Percentiles rank a stretch among this genome's conserved stretches.
phyloP scores from a whole-genome alignment of 805 yeast genomes.

The Komagataella mondaviorum region DNA sequence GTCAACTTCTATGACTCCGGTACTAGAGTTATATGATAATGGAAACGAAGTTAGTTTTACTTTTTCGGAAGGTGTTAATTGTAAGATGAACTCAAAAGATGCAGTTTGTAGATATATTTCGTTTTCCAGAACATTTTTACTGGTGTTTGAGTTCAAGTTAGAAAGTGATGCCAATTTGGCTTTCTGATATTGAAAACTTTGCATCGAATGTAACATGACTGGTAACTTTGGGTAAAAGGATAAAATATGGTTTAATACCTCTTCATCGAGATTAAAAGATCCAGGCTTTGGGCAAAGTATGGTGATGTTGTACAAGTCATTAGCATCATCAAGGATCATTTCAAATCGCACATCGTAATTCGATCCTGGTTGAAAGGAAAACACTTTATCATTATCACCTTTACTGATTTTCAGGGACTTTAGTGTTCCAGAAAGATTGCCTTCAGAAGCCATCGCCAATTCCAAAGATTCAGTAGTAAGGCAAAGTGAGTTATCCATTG shows the following conservation, averaged over 20 bases:
- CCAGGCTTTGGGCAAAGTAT: conserved; percentile 30
- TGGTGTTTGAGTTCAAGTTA: background rate
- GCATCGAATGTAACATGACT: background rate
- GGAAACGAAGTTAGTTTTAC: conserved; percentile 25
- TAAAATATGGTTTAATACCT: conserved; percentile 1
- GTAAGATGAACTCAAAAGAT: conserved; percentile 15
- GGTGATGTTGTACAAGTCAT: conserved; percentile 18
- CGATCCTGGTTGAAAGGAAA: background rate
- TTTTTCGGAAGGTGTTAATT: conserved; percentile 7
- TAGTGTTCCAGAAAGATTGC: background rate
- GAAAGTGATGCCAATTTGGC: background rate
- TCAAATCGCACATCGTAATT: conserved; percentile 40
- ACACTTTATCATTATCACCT: background rate
- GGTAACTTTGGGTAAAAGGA: conserved; percentile 2
- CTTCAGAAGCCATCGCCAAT: background rate
- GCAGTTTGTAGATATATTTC: conserved; percentile 27
- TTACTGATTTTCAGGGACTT: background rate
- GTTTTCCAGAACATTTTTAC: background rate
- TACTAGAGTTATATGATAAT: conserved; percentile 24
- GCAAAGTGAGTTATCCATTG: background rate
- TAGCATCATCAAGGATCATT: conserved; percentile 12
- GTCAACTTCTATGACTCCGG: conserved; percentile 19
- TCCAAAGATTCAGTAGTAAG: background rate
- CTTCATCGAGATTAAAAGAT: conserved; percentile 8
- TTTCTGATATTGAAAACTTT: background rate